Evolutionary conservation across 2,329 filamentous ascomycete genomes (phyloP).

Genomic region (Didymella sp.): DNA sequence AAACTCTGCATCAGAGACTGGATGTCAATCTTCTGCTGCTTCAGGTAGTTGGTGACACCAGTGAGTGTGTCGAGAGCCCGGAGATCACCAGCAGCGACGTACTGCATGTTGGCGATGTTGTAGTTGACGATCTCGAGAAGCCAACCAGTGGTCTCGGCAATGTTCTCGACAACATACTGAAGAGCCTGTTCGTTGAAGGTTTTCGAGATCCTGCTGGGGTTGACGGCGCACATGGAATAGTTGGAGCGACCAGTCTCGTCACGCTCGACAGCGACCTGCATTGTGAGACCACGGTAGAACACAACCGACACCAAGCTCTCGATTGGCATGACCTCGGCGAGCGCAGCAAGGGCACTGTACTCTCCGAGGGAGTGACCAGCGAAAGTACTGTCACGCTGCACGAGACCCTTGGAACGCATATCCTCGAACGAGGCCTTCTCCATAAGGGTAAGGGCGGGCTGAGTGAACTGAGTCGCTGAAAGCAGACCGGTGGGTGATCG

Average conservation of each 20-base stretch:
- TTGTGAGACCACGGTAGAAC: slow-evolving; percentile 97
- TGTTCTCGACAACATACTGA: slow-evolving; percentile 95
- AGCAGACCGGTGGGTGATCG: slow-evolving; percentile 91
- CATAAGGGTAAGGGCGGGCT: slow-evolving; percentile 96
- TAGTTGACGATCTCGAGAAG: slow-evolving; percentile 99
- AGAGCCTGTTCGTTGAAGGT: slow-evolving; percentile 98
- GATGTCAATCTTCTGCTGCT: slow-evolving; percentile 96
- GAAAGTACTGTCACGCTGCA: slow-evolving; percentile 95
- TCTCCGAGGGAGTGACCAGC: slow-evolving; percentile 97
- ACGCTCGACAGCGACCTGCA: slow-evolving; percentile 98
- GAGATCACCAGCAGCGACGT: slow-evolving; percentile 71
- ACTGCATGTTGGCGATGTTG: slow-evolving; percentile 74
- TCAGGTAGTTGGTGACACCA: slow-evolving; percentile 92
- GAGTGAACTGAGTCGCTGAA: slow-evolving; percentile 97
- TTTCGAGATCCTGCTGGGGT: slow-evolving; percentile 97
- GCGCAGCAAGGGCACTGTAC: slow-evolving; percentile 93
- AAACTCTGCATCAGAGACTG: slow-evolving; percentile 87
- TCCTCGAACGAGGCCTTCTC: slow-evolving; percentile 99
- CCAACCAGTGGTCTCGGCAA: slow-evolving; percentile 93
- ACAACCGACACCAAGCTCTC: slow-evolving; percentile 97
- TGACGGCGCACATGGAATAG: slow-evolving; percentile 99
- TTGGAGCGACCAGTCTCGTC: slow-evolving; percentile 92
- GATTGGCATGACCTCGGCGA: slow-evolving; percentile 99
- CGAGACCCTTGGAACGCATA: slow-evolving; percentile 96
- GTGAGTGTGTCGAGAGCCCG: slow-evolving; percentile 71